Conservation (phyloP, 768 basidiomycete genomes). For the Tricholoma furcatifolium region DNA sequence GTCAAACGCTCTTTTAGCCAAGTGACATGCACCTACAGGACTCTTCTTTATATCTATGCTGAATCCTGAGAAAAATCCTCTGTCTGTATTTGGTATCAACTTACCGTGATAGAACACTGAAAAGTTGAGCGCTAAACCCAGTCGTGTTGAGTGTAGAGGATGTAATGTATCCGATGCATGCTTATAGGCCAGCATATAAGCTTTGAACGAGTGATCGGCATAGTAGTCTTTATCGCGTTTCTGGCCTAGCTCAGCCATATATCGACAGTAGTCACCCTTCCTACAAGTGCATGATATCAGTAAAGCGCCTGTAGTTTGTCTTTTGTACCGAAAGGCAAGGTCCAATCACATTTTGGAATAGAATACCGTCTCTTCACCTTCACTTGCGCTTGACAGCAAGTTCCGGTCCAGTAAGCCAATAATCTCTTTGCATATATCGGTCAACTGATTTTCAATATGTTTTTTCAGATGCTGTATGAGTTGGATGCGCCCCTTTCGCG, state of each 20-base stretch:
- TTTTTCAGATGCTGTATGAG: slow-evolving; percentile 73
- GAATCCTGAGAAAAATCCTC: neutral
- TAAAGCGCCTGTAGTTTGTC: neutral
- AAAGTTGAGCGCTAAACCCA: slow-evolving; percentile 89
- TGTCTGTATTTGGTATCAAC: slow-evolving; percentile 6
- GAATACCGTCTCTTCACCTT: slow-evolving; percentile 84
- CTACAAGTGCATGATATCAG: slow-evolving; percentile 13
- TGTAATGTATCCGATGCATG: slow-evolving; percentile 75
- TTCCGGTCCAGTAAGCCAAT: slow-evolving; percentile 63
- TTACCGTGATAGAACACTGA: slow-evolving; percentile 85
- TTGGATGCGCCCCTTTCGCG: slow-evolving; percentile 46
- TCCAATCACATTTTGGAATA: slow-evolving; percentile 87
- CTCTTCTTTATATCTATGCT: slow-evolving; percentile 72
- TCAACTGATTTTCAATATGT: slow-evolving; percentile 76
- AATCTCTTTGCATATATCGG: slow-evolving; percentile 77
- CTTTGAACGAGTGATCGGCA: slow-evolving; percentile 75
- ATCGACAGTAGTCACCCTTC: slow-evolving; percentile 85
- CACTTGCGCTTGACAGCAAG: slow-evolving; percentile 47
- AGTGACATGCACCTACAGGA: slow-evolving; percentile 82
- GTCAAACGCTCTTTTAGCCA: slow-evolving; percentile 92
- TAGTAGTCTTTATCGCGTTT: slow-evolving; percentile 66
- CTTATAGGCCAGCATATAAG: slow-evolving; percentile 84
- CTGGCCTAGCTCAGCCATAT: slow-evolving; percentile 83
- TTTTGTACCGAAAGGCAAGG: neutral
- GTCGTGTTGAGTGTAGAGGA: slow-evolving; percentile 79